Conservation (phyloP, 2,329 filamentous ascomycete species). For the Monilinia fructicola region DNA sequence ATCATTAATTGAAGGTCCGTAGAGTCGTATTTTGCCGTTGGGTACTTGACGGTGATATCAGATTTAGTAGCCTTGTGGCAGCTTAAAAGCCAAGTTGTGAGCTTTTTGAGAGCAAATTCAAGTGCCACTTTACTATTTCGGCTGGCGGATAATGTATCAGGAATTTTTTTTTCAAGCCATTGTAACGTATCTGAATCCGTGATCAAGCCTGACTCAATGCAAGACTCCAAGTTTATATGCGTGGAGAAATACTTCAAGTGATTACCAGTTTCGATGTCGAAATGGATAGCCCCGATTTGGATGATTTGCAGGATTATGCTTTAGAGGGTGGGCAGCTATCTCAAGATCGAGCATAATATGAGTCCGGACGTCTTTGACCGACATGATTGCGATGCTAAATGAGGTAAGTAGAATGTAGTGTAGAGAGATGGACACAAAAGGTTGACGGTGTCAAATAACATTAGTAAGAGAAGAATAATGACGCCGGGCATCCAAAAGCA, state of each 20-base stretch:
- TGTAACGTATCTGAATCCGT: not conserved
- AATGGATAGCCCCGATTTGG: slow-evolving; percentile 15
- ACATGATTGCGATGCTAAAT: not conserved
- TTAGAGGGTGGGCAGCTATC: slow-evolving; percentile 8
- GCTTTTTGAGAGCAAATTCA: not conserved
- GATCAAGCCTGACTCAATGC: slow-evolving; percentile 3
- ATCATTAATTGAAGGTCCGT: slow-evolving; percentile 14
- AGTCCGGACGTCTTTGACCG: slow-evolving; percentile 8
- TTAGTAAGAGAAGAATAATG: not conserved
- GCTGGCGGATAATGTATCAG: slow-evolving; percentile 6
- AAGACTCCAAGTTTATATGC: not conserved
- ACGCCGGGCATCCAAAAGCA: not conserved
- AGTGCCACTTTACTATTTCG: not conserved
- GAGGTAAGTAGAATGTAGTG: not conserved
- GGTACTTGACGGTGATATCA: not conserved
- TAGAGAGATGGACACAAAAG: not conserved
- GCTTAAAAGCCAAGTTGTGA: not conserved
- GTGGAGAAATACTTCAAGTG: slow-evolving; percentile 1
- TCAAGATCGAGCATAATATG: slow-evolving; percentile 18
- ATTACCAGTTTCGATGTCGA: slow-evolving; percentile 5
- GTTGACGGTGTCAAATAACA: not conserved
- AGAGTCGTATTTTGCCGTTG: slow-evolving; percentile 1
- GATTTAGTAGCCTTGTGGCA: slow-evolving; percentile 6
- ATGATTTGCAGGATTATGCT: slow-evolving; percentile 17
- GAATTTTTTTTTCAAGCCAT: slow-evolving; percentile 9